These are phyloP conservation scores for Suillus subalutaceus DNA, from an alignment of 768 basidiomycete genomes.

Conservation along the genomic window DNA sequence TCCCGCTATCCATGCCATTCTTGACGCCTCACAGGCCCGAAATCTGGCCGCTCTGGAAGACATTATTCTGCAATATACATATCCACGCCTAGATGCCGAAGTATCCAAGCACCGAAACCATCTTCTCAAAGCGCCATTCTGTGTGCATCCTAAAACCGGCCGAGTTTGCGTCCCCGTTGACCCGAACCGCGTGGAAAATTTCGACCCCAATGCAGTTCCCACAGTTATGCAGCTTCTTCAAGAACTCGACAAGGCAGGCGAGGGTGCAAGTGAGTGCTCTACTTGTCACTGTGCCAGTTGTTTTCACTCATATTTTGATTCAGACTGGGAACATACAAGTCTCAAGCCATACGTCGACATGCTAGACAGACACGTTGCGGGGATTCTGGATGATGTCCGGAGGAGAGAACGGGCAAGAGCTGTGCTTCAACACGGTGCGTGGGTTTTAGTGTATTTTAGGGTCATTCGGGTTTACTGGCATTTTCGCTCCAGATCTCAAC, in stretches of 20 bases:
- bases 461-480: background rate
- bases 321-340: conserved; percentile 87
- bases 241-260: conserved; percentile 66
- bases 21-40: conserved; percentile 25
- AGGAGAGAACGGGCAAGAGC: conserved; percentile 20
- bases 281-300: conserved; percentile 1
- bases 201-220: conserved; percentile 85
- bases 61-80: conserved; percentile 90
- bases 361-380: conserved; percentile 69
- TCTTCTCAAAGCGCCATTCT: conserved; percentile 96
- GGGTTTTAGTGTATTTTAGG: background rate
- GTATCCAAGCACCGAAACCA: conserved; percentile 98
- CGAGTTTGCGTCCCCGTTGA: conserved; percentile 94
- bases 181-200: conserved; percentile 70
- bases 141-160: conserved; percentile 95
- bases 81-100: conserved; percentile 95
- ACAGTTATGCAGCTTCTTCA: conserved; percentile 82
- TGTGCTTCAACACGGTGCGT: conserved; percentile 20
- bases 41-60: conserved; percentile 70
- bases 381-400: conserved; percentile 34
- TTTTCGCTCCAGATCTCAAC: conserved; percentile 20
- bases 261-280: conserved; percentile 48
- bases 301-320: conserved; percentile 10
- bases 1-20: conserved; percentile 1
- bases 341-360: conserved; percentile 89